Conservation (phyloP, 2,329 filamentous ascomycete species). For the Chaetomiaceae sp. region DNA sequence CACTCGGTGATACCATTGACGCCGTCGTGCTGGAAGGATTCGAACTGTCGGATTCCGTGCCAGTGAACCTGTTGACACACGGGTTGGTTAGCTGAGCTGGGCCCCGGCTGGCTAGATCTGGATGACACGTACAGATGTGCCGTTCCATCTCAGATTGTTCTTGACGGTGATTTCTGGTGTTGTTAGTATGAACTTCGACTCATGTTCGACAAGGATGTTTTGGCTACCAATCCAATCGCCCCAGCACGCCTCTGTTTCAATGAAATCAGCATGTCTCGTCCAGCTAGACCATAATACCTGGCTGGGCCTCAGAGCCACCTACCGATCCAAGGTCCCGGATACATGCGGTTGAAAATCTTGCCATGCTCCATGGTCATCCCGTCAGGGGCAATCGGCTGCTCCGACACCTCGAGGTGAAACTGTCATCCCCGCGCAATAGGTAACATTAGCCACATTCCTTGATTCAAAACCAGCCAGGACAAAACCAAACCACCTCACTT, state of each 20-base stretch:
- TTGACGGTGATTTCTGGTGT: background rate
- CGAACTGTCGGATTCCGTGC: slow-evolving; percentile 43
- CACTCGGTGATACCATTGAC: slow-evolving; percentile 53
- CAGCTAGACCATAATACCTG: too few relatives aligned
- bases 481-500: background rate
- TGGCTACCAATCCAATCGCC: background rate
- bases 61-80: too few relatives aligned
- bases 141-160: background rate
- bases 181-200: background rate
- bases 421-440: background rate
- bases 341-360: background rate
- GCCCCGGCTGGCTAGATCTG: too few relatives aligned
- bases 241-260: background rate
- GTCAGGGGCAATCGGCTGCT: background rate
- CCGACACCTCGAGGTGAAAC: background rate
- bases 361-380: background rate
- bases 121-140: background rate
- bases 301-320: too few relatives aligned
- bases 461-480: too few relatives aligned
- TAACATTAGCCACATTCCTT: too few relatives aligned
- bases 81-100: too few relatives aligned
- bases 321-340: background rate
- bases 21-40: slow-evolving; percentile 58
- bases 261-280: background rate
- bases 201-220: background rate